phyloP scores from a whole-genome alignment of 176 grass and related monocot genomes.

The Coix lacrymajobi region DNA sequence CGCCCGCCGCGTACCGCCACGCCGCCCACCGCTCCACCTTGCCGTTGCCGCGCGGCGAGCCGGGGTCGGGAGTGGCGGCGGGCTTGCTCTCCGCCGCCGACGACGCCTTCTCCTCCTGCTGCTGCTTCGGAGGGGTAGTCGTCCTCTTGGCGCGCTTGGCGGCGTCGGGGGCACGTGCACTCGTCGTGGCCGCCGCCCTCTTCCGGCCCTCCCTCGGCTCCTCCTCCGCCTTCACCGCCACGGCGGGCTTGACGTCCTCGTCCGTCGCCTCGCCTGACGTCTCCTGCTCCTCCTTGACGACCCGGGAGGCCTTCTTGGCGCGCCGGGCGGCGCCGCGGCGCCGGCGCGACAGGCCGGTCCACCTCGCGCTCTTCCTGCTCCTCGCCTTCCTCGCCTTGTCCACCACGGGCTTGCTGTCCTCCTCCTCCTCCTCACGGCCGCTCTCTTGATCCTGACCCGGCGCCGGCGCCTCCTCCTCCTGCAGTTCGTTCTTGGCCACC shows the following conservation, averaged over 20 bases:
- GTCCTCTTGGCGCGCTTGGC: constrained; percentile 8
- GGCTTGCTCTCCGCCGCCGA: not conserved
- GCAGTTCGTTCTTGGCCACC: not conserved
- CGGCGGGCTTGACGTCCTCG: not conserved
- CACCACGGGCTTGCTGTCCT: not conserved
- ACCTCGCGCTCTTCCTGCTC: not conserved
- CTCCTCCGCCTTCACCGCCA: not conserved
- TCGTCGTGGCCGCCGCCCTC: not conserved
- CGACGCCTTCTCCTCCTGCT: no score
- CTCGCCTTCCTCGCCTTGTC: not conserved
- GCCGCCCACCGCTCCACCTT: constrained; percentile 48
- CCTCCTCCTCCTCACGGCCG: not conserved
- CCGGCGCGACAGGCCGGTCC: not conserved
- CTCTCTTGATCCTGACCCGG: not conserved
- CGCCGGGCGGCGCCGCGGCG: not conserved
- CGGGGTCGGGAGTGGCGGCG: not conserved
- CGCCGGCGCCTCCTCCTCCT: not conserved
- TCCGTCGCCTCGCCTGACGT: not conserved
- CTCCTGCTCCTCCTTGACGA: not conserved
- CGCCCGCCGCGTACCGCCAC: constrained; percentile 37
- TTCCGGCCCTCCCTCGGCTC: not conserved
- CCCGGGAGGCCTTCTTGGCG: not conserved
- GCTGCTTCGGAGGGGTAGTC: not conserved
- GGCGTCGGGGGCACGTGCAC: not conserved
- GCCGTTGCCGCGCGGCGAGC: constrained; percentile 3